A percentile compares a stretch with the other conserved stretches of the same genome.
phyloP scores from a whole-genome alignment of 345 rosid species.

The Mangifera indica region DNA sequence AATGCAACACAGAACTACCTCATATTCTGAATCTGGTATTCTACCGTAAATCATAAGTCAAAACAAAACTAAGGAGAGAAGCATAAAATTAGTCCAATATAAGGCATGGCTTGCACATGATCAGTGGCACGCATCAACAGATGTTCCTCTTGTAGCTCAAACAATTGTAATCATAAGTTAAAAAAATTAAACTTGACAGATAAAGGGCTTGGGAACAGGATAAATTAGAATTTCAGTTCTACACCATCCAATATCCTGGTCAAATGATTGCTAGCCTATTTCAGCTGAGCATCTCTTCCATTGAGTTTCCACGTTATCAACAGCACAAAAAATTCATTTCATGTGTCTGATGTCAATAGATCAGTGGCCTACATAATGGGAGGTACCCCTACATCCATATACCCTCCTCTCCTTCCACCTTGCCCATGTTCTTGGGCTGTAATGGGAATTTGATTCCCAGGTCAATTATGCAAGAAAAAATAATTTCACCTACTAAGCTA shows the following conservation, averaged over 20 bases:
- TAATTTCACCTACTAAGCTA: neutral
- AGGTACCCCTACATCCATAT: no score
- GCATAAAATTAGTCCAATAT: conserved; percentile 5
- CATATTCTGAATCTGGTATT: conserved; percentile 50
- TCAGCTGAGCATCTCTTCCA: neutral
- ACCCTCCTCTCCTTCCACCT: no score
- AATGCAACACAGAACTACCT: conserved; percentile 38
- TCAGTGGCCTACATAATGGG: no score
- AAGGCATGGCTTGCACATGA: conserved; percentile 11
- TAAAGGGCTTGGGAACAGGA: no score
- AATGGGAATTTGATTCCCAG: neutral
- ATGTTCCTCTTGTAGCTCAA: neutral
- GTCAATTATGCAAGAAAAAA: neutral
- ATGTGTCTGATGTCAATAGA: neutral
- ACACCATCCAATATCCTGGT: neutral
- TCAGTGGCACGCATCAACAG: neutral
- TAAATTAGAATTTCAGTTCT: neutral
- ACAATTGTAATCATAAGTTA: neutral
- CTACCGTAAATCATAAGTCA: conserved; percentile 7
- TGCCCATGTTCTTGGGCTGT: neutral
- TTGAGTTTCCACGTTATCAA: neutral
- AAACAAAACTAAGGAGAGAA: neutral
- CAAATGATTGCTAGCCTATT: neutral
- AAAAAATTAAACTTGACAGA: neutral
- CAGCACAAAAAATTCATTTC: neutral